Conservation (phyloP, 202 grass and related monocot genomes). For the Brachypodium distachyon region DNA sequence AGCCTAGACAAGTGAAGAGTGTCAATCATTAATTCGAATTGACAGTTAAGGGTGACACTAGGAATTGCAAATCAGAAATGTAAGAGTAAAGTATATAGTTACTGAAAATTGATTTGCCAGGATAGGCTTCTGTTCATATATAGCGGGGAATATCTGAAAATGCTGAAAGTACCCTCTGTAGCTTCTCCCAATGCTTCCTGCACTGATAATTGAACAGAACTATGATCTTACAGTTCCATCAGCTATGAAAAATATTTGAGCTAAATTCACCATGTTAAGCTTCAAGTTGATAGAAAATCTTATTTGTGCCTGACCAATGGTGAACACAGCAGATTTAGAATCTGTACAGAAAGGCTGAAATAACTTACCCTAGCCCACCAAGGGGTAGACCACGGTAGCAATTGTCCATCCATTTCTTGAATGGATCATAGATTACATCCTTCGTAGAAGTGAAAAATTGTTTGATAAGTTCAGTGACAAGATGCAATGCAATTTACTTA, state of each 20-base stretch:
- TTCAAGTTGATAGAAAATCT: neutral
- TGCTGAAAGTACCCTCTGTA: conserved; percentile 92
- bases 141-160: conserved; percentile 68
- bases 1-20: conserved; percentile 35
- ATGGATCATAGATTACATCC: conserved; percentile 39
- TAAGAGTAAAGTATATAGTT: conserved; percentile 5
- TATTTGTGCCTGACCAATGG: neutral
- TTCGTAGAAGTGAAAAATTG: conserved; percentile 24
- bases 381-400: conserved; percentile 63
- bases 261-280: neutral
- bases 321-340: neutral
- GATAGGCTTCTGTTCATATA: conserved; percentile 58
- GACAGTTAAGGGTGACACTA: neutral
- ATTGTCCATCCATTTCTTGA: conserved; percentile 60
- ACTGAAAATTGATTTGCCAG: conserved; percentile 88
- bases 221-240: neutral
- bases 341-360: neutral
- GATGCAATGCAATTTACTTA: neutral
- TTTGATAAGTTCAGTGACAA: conserved; percentile 1
- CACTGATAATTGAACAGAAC: conserved; percentile 33
- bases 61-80: neutral
- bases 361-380: conserved; percentile 67
- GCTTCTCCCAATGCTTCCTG: conserved; percentile 88
- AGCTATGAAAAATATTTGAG: neutral
- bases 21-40: neutral